Percentiles rank a stretch among this genome's conserved stretches.
These are phyloP conservation scores for Gastrolobium bilobum DNA, from an alignment of 306 rosid genomes.

Conservation along the genomic window DNA sequence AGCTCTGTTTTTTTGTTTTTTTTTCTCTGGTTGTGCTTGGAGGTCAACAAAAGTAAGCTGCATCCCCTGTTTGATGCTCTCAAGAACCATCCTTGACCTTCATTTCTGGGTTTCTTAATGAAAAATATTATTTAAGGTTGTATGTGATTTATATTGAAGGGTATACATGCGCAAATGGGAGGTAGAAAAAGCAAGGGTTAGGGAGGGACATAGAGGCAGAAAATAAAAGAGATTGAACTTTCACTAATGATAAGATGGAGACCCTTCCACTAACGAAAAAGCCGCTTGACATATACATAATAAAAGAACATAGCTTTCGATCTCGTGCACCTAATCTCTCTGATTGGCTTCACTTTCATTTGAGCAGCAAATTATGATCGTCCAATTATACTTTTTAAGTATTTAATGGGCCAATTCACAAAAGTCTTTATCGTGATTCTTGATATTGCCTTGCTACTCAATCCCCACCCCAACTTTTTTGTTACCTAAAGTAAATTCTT, in stretches of 20 bases:
- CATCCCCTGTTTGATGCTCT: background rate
- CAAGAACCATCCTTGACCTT: background rate
- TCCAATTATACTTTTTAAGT: background rate
- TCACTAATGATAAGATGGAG: slow-evolving; percentile 57
- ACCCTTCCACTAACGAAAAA: slow-evolving; percentile 52
- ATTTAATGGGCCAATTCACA: background rate
- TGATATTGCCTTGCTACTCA: slow-evolving; percentile 1
- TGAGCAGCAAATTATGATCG: slow-evolving; percentile 24
- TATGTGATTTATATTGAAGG: background rate
- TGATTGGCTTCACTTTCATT: slow-evolving; percentile 45
- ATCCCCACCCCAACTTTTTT: background rate
- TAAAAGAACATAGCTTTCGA: slow-evolving; percentile 42
- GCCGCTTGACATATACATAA: slow-evolving; percentile 40
- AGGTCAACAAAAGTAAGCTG: slow-evolving; percentile 44
- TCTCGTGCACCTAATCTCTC: slow-evolving; percentile 48
- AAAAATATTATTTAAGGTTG: slow-evolving; percentile 9
- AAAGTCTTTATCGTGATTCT: slow-evolving; percentile 17
- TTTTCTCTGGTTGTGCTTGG: background rate
- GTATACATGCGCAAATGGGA: slow-evolving; percentile 7
- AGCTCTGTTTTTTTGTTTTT: background rate
- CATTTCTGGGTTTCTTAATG: background rate
- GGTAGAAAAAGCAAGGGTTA: slow-evolving; percentile 8
- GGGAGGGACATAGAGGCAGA: background rate
- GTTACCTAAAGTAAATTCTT: background rate
- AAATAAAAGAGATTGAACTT: background rate